Percentiles rank a stretch among this genome's conserved stretches.
These are phyloP conservation scores for Ogataea saltuana DNA, from an alignment of 805 yeast genomes.

Conservation along the genomic window DNA sequence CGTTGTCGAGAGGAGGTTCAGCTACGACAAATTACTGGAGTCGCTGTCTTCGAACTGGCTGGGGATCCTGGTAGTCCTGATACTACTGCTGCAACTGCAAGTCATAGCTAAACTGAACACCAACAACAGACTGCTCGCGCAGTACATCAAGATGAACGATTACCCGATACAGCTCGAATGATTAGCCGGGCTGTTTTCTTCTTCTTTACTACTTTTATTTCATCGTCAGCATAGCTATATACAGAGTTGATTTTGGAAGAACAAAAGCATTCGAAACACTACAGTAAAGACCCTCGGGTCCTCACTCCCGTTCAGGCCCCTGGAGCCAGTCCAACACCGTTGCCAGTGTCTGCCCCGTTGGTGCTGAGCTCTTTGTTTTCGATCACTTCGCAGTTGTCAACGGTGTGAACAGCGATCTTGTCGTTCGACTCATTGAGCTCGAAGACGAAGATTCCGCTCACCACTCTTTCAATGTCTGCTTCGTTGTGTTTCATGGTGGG, in stretches of 20 bases:
- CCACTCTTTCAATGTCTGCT: constrained; percentile 37
- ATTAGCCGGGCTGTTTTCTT: no score
- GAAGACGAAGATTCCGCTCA: constrained; percentile 61
- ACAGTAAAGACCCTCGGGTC: no score
- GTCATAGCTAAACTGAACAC: constrained; percentile 10
- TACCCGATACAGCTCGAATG: no score
- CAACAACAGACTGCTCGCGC: no score
- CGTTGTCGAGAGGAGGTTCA: constrained; percentile 7
- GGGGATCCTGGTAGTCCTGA: constrained; percentile 6
- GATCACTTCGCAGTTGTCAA: constrained; percentile 63
- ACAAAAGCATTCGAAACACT: background rate
- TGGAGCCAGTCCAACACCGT: constrained; percentile 26
- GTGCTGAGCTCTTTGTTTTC: constrained; percentile 40
- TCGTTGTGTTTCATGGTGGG: constrained; percentile 7
- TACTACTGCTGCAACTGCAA: constrained; percentile 13
- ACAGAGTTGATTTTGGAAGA: background rate
- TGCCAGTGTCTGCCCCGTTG: no score
- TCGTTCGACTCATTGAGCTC: constrained; percentile 61
- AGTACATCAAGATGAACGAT: no score
- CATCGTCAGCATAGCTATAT: no score
- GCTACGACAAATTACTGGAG: constrained; percentile 10
- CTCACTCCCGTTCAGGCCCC: no score
- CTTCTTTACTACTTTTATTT: no score
- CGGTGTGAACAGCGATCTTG: constrained; percentile 58
- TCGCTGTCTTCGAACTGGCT: constrained; percentile 15